Conservation (phyloP, 1,139 yeast species). For the Pichia sp. region DNA sequence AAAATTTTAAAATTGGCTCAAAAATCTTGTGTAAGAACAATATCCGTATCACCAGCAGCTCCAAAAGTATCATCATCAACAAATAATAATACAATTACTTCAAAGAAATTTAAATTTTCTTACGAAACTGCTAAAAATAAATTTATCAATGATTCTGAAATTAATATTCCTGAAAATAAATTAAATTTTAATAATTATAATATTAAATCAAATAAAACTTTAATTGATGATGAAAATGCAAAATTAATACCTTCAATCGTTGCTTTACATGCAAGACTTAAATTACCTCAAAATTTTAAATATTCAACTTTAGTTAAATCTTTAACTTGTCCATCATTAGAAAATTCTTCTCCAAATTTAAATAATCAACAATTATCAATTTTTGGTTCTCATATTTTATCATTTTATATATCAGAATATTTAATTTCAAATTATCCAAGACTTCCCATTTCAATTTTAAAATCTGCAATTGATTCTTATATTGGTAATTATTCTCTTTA, state of each 20-base stretch:
- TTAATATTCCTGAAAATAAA: constrained; percentile 17
- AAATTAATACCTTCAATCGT: constrained; percentile 59
- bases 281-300: constrained; percentile 48
- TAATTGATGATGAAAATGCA: constrained; percentile 41
- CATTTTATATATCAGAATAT: constrained; percentile 70
- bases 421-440: constrained; percentile 78
- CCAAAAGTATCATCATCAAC: constrained; percentile 1
- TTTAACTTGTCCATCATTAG: constrained; percentile 43
- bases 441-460: constrained; percentile 72
- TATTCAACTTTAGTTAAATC: constrained; percentile 75
- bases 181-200: constrained; percentile 25
- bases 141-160: constrained; percentile 11
- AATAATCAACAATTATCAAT: constrained; percentile 77
- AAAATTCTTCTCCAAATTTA: constrained; percentile 29
- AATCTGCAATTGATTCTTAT: constrained; percentile 67
- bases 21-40: constrained; percentile 1
- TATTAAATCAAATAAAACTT: constrained; percentile 18
- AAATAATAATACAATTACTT: constrained; percentile 6
- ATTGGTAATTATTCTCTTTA: constrained; percentile 60
- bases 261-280: constrained; percentile 76
- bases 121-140: constrained; percentile 25
- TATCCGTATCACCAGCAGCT: constrained; percentile 15
- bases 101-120: constrained; percentile 21
- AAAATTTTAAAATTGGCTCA: background rate
- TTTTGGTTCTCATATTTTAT: constrained; percentile 72